Conservation (phyloP, 2,329 filamentous ascomycete genomes). For the Trichoderma koningii region DNA sequence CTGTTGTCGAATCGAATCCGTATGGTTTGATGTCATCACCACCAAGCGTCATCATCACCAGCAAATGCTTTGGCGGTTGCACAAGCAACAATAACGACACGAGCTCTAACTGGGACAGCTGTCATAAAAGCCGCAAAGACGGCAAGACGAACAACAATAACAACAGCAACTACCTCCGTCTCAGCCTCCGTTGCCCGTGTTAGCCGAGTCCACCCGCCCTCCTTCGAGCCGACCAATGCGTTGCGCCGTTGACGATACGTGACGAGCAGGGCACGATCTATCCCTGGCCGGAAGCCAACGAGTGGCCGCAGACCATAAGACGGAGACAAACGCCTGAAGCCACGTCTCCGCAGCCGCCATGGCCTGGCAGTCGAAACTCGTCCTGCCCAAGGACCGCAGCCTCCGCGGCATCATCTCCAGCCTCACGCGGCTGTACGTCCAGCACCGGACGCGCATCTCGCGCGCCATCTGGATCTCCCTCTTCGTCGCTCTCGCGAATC, state of each 20-base stretch:
- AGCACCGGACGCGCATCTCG: conserved; percentile 79
- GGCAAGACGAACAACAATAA: background rate
- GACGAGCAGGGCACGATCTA: conserved; percentile 15
- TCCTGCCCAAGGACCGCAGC: conserved; percentile 61
- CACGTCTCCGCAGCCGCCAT: conserved; percentile 46
- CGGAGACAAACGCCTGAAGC: conserved; percentile 3
- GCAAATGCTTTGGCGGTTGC: background rate
- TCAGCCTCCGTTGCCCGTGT: background rate
- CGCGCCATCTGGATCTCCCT: conserved; percentile 81
- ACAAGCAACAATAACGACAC: background rate
- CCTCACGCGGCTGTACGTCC: conserved; percentile 72
- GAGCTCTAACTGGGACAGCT: background rate
- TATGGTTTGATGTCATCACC: conserved; percentile 13
- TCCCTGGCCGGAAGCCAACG: conserved; percentile 4
- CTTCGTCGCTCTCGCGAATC: conserved; percentile 77
- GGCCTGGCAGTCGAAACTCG: conserved; percentile 75
- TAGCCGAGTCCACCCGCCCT: conserved; percentile 14
- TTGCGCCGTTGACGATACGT: conserved; percentile 12
- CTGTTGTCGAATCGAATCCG: background rate
- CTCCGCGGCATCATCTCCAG: conserved; percentile 66
- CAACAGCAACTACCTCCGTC: background rate
- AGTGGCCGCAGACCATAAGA: background rate
- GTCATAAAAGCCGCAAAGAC: background rate
- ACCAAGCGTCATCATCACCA: conserved; percentile 1
- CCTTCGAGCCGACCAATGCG: conserved; percentile 25